A percentile compares a stretch with the other conserved stretches of the same genome.
Evolutionary conservation across 2,329 filamentous ascomycete species (phyloP).

Genomic region (Akanthomyces dipterigenus): DNA sequence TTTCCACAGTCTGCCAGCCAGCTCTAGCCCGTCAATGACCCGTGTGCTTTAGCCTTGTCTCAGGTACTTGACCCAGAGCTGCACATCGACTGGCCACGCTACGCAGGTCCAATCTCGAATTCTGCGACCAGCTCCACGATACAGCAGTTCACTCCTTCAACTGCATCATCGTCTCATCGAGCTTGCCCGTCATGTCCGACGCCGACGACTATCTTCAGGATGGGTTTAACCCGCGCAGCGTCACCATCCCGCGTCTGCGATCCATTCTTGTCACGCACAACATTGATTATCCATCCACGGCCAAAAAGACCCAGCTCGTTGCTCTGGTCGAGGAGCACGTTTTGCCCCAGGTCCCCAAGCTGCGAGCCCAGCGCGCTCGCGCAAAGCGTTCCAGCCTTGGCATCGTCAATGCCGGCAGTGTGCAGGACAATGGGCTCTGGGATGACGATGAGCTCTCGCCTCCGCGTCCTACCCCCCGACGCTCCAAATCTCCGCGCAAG

Average conservation of each 20-base stretch:
- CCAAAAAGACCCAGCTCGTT: constrained; percentile 86
- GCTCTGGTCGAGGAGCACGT: constrained; percentile 76
- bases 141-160: not conserved
- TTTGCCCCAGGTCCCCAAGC: constrained; percentile 67
- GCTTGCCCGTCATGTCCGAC: constrained; percentile 48
- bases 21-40: not conserved
- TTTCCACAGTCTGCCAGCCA: not conserved
- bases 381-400: constrained; percentile 84
- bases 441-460: constrained; percentile 52
- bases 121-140: not conserved
- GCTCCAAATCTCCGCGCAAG: constrained; percentile 51
- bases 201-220: constrained; percentile 79
- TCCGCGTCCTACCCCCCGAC: constrained; percentile 41
- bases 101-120: not conserved
- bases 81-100: not conserved
- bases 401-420: constrained; percentile 63
- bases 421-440: constrained; percentile 55
- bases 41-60: constrained; percentile 11
- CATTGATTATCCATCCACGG: constrained; percentile 75
- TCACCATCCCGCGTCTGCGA: constrained; percentile 83
- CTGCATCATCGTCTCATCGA: not conserved
- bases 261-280: constrained; percentile 88
- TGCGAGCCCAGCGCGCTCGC: constrained; percentile 66
- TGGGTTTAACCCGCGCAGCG: constrained; percentile 73
- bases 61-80: not conserved